Base-by-base conservation (phyloP, 441 rosid genomes). In the Populus hybrid region DNA sequence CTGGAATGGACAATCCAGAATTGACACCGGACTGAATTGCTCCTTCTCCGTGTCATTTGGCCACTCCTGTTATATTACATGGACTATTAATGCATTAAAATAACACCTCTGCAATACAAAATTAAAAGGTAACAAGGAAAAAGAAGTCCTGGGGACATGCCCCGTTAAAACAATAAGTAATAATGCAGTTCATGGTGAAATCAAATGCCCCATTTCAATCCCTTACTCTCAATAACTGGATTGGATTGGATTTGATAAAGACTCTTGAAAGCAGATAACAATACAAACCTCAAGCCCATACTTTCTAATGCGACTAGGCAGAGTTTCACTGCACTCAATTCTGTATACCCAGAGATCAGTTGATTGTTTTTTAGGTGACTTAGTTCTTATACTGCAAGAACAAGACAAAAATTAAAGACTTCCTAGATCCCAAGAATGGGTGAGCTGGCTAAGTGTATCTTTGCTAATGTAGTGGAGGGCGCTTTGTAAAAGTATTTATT, bases 21-120 rank as follows among this genome's bases (percentile, higher is more conserved):
- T 87, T 32, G 97, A 92, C 10, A 90, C 87, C 10, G 98, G 97
- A 86, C 98, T 93, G n/a, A 79, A 87, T 59, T 89, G 95, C 50
- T 89, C 92, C 64, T 86, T 90, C 68, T 81, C 85, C 77, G 80
- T 82, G 54, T 88, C 92, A 70, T 75, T 87, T 38, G 74, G 42
- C 85, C 91, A 86, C 8, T 86, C 87, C 90, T 89, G 86, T 68
- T 78, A 35, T 76, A 63, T 34, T 66, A 73, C 63, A 42, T 1
- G 4, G 8, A 36, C 1, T 14, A 77, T 35, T 14, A 16, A 66
- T 32, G 5, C 42, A 35, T n/a, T 7, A 65, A 67, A 69, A 74
- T 1, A 6, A 26, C 1, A 12, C 21, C n/a, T 46, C 10, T 21
- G 42, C 35, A n/a, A 40, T 26, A 35, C 14, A 6, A 72, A 72